A percentile compares a stretch with the other conserved stretches of the same genome.
phyloP scores from a whole-genome alignment of 2,329 filamentous ascomycete genomes.

The Microdochium nivale region DNA sequence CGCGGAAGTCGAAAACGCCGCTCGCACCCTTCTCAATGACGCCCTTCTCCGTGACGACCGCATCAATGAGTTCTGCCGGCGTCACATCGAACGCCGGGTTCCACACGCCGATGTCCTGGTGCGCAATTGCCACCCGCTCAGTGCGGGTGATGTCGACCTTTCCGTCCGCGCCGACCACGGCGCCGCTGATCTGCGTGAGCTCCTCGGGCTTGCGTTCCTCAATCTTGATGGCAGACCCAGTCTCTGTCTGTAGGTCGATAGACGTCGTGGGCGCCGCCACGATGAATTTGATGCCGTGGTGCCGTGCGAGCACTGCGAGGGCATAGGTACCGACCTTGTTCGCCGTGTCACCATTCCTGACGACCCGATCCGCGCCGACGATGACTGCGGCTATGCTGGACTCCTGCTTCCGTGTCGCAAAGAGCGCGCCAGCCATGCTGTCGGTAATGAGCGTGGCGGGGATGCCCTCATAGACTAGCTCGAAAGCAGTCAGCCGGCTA shows the following conservation, averaged over 20 bases:
- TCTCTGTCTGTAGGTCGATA: conserved; percentile 75
- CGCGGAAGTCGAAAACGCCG: conserved; percentile 59
- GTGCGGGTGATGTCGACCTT: conserved; percentile 53
- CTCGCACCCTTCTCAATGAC: conserved; percentile 68
- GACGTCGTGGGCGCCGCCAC: conserved; percentile 93
- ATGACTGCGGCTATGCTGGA: conserved; percentile 77
- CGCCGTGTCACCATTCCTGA: conserved; percentile 92
- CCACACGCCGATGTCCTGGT: conserved; percentile 77
- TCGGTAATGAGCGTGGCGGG: conserved; percentile 89
- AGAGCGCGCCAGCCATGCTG: conserved; percentile 88
- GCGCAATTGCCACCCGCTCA: conserved; percentile 71
- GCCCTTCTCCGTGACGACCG: conserved; percentile 86
- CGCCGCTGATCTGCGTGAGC: conserved; percentile 76
- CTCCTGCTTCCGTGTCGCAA: conserved; percentile 51
- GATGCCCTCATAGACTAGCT: conserved; percentile 89
- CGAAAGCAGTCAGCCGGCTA: conserved; percentile 87
- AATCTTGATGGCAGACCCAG: conserved; percentile 75
- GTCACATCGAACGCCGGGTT: conserved; percentile 97
- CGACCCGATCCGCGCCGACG: conserved; percentile 90
- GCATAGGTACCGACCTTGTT: conserved; percentile 98
- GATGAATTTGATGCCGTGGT: conserved; percentile 88
- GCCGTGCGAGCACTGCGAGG: conserved; percentile 78
- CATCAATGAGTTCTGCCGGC: conserved; percentile 80
- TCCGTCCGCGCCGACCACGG: conserved; percentile 55
- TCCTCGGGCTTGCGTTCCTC: conserved; percentile 79